phyloP scores from a whole-genome alignment of 164 flowering plant species.

The Platanus orientalis region DNA sequence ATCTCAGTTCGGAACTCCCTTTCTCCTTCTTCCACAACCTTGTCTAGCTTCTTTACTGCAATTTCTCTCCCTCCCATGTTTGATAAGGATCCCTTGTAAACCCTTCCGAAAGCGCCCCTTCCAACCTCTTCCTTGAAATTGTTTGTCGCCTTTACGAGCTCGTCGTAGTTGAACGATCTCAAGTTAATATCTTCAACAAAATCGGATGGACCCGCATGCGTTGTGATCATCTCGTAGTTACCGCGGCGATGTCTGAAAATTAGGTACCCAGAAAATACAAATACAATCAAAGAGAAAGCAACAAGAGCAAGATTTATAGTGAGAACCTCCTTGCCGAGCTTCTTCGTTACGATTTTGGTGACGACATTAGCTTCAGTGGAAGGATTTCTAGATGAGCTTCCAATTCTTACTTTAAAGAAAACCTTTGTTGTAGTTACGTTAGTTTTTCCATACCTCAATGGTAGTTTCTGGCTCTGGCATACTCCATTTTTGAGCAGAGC shows the following conservation, averaged over 20 bases:
- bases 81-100: not conserved
- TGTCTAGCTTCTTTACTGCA: slow-evolving; percentile 4
- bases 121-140: slow-evolving; percentile 7
- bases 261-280: not conserved
- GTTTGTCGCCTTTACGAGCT: slow-evolving; percentile 7
- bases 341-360: not conserved
- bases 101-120: not conserved
- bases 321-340: not conserved
- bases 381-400: not conserved
- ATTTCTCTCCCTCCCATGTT: not conserved
- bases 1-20: slow-evolving; percentile 10
- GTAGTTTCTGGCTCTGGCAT: slow-evolving; percentile 25
- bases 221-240: not conserved
- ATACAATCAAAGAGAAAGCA: not conserved
- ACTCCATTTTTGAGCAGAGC: not conserved
- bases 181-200: not conserved
- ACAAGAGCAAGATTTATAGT: not conserved
- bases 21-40: slow-evolving; percentile 3
- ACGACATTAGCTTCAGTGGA: no score
- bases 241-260: not conserved
- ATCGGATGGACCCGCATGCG: not conserved
- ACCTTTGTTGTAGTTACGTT: not conserved
- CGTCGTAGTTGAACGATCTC: slow-evolving; percentile 1
- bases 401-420: slow-evolving; percentile 13
- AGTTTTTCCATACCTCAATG: slow-evolving; percentile 19